These are phyloP conservation scores for Acorus calamus DNA, from an alignment of 106 monocot genomes.

Conservation along the genomic window DNA sequence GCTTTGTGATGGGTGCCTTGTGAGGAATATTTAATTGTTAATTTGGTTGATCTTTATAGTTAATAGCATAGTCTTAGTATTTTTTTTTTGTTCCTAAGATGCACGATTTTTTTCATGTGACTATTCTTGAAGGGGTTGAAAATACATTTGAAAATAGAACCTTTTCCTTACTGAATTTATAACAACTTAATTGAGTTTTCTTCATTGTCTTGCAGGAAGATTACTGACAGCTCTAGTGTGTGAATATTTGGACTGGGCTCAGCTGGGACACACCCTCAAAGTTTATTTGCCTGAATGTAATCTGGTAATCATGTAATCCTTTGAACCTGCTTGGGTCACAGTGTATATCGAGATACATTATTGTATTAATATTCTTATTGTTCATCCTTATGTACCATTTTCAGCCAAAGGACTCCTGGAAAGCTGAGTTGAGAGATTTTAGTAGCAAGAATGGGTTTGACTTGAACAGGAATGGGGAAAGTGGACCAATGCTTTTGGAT, in stretches of 20 bases:
- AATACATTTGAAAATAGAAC: too few species aligned
- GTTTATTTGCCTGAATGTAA: constrained; percentile 96
- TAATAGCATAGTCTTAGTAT: too few species aligned
- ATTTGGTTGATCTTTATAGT: too few species aligned
- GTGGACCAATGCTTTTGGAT: constrained; percentile 78
- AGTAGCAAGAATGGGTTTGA: constrained; percentile 67
- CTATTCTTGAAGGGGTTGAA: too few species aligned
- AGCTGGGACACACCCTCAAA: constrained; percentile 81
- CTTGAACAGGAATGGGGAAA: constrained; percentile 52
- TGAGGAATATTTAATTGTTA: too few species aligned
- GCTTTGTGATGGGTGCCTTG: too few species aligned
- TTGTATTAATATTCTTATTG: not conserved
- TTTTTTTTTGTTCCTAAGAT: too few species aligned
- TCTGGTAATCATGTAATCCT: constrained; percentile 42
- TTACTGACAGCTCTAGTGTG: constrained; percentile 73
- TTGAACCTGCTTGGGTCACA: too few species aligned
- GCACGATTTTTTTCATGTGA: too few species aligned
- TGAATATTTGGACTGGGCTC: constrained; percentile 93
- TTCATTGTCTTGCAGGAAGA: constrained; percentile 42
- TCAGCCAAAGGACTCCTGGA: constrained; percentile 91
- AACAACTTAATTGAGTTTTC: too few species aligned
- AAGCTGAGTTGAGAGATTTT: constrained; percentile 82
- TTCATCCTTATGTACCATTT: not conserved
- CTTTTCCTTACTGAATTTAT: too few species aligned
- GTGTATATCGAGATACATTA: too few species aligned